Conservation (phyloP, 768 basidiomycete species). For the Trametes cingulata region DNA sequence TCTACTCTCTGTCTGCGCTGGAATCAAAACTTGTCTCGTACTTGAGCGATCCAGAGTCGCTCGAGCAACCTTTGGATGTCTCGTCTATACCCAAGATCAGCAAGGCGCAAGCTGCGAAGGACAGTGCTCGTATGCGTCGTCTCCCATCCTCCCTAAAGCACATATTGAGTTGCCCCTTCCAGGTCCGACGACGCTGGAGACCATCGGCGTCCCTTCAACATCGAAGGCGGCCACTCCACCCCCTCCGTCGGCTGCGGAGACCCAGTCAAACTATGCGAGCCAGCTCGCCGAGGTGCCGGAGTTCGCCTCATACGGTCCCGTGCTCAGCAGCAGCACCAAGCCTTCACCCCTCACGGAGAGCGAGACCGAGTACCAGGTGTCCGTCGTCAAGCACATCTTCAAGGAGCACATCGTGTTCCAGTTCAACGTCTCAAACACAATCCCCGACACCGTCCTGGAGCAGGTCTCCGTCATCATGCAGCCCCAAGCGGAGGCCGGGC, state of each 20-base stretch:
- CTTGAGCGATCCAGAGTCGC: slow-evolving; percentile 77
- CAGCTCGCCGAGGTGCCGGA: slow-evolving; percentile 89
- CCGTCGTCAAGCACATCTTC: slow-evolving; percentile 96
- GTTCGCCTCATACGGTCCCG: slow-evolving; percentile 78
- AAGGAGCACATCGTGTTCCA: slow-evolving; percentile 96
- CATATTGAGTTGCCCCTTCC: neutral
- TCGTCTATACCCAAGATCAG: slow-evolving; percentile 92
- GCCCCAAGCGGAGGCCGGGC: slow-evolving; percentile 66
- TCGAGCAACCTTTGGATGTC: slow-evolving; percentile 77
- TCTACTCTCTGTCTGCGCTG: slow-evolving; percentile 86
- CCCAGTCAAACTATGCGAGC: slow-evolving; percentile 82
- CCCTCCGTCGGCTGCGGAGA: slow-evolving; percentile 83
- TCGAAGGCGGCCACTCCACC: slow-evolving; percentile 65
- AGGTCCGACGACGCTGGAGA: slow-evolving; percentile 88
- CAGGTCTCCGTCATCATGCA: slow-evolving; percentile 94
- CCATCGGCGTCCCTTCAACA: slow-evolving; percentile 69
- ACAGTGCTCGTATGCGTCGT: slow-evolving; percentile 77
- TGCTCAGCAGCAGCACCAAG: slow-evolving; percentile 82
- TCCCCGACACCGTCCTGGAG: slow-evolving; percentile 93
- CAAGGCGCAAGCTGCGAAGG: slow-evolving; percentile 86
- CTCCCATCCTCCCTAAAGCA: neutral
- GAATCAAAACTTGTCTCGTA: slow-evolving; percentile 94
- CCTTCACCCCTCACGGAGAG: slow-evolving; percentile 88
- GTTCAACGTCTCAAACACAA: slow-evolving; percentile 98
- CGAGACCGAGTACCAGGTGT: slow-evolving; percentile 97